Base-by-base conservation (phyloP, 2,329 filamentous ascomycete genomes). In the Alternaria atra region DNA sequence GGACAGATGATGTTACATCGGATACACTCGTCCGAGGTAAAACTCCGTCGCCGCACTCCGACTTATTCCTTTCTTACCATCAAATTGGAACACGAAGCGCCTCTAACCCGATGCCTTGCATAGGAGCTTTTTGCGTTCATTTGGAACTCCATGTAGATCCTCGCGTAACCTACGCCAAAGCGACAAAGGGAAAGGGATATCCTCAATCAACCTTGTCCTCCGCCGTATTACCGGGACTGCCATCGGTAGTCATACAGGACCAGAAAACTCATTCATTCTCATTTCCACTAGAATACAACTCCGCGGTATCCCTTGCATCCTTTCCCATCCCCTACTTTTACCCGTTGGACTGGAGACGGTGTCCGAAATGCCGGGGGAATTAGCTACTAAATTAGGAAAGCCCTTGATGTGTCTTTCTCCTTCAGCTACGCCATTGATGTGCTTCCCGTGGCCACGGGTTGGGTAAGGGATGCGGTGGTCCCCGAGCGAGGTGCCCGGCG, bases 261-360 rank as follows among this genome's bases (percentile, higher is more conserved):
- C 25, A 1, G 15, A 32, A 8, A 2, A 6, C 30, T 34, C 30
- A 9, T n/a, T n/a, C 46, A 27, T 4, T 27, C 20, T 50, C 30
- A 20, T 23, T 35, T 48, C 46, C 46, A 48, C 46, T n/a, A n/a
- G 12, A 32, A 35, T 7, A 48, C 17, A n/a, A 25, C 30, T 34
- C 46, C n/a, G 44, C 44, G 44, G 17, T 23, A 48, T 48, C 46
- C 30, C 46, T 35, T 48, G 12, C 12, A 42, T 13, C 25, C 30
- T 17, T 48, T 48, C 25, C 46, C 30, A 9, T 30, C 30, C 30
- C 46, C 20, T 50, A 50, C 46, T 27, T 27, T 10, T 27, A 34
- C 23, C 46, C 46, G 46, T 34, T 34, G 46, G 46, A 29, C 46
- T 48, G 46, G 46, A 48, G 46, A 48, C 46, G 46, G 46, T 35